phyloP scores from a whole-genome alignment of 495 filamentous ascomycete species.

The Neurospora sp. region DNA sequence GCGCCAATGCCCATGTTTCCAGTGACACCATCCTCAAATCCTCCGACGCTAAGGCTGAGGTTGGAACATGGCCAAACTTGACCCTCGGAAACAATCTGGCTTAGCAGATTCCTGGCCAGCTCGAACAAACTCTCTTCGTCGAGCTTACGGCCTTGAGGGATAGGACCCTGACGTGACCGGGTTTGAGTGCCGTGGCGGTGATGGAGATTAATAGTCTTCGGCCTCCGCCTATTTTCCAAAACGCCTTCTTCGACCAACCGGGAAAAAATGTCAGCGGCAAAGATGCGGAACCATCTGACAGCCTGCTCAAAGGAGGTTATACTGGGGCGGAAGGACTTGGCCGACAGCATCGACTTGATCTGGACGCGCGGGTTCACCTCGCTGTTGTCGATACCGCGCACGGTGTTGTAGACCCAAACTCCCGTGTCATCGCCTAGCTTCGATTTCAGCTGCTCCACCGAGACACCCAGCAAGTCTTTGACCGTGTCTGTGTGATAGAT shows the following conservation, averaged over 20 bases:
- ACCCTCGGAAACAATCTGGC: conserved; percentile 67
- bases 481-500: conserved; percentile 73
- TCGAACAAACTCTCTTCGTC: conserved; percentile 67
- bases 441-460: conserved; percentile 68
- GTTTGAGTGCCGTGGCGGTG: conserved; percentile 62
- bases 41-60: conserved; percentile 72
- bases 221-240: conserved; percentile 77
- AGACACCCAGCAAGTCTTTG: conserved; percentile 59
- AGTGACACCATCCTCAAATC: conserved; percentile 78
- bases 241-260: conserved; percentile 88
- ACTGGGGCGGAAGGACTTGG: conserved; percentile 85
- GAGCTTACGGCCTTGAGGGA: conserved; percentile 63
- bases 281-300: conserved; percentile 80
- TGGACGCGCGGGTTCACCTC: conserved; percentile 87
- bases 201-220: conserved; percentile 74
- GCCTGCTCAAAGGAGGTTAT: conserved; percentile 77
- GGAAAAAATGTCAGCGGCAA: conserved; percentile 84
- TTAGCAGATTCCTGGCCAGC: conserved; percentile 63
- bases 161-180: conserved; percentile 61
- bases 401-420: conserved; percentile 75
- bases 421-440: conserved; percentile 81
- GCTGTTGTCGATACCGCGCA: conserved; percentile 76
- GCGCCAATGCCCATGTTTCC: conserved; percentile 78
- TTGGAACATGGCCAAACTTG: conserved; percentile 80
- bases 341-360: conserved; percentile 97